Base-by-base conservation (phyloP, 192 early-diverging fungal species). In the Coemansia sp. region DNA sequence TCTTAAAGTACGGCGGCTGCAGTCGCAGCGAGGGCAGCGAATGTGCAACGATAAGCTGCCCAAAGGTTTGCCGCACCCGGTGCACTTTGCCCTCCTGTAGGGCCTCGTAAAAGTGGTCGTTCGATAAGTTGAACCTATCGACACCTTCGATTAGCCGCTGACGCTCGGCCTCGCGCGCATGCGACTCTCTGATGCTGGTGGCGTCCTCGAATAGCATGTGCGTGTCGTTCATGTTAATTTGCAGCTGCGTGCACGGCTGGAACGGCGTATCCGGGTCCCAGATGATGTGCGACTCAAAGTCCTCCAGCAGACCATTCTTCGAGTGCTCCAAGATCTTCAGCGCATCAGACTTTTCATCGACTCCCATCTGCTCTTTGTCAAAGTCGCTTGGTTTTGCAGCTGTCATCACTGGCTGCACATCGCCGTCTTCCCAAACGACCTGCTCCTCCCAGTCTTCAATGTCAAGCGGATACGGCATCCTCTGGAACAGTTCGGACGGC, bases 51-150 rank as follows among this genome's bases (percentile, higher is more conserved):
- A 89, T 87, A 16, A 91, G 85, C 66, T 91, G 89, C 11, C 95
- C 95, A 72, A 92, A 89, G 10, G 94, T 93, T 71, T 95, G 94
- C 8, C 95, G 86, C 43, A 96, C 92, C 44, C 93, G 85, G 49
- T 89, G 90, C 12, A 89, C 76, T 64, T 91, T 87, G 9, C 84
- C 82, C 12, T 86, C 83, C 33, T 89, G 85, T 60, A 86, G 80
- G 0, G 85, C 85, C 30, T 92, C 95, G 73, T 99, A 97, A 52
- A 81, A 89, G 15, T 89, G 87, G 84, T 97, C 95, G 75, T 95
- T 91, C 1, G 94, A 93, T 11, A 96, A 62, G 73, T 98, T 96
- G 77, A 94, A 95, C 30, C 86, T 82, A 69, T 94, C 90, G 53
- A 90, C 85, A 23, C 71, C 72, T 44, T 85, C 85, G 18, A 87